A percentile compares a stretch with the other conserved stretches of the same genome.
Conservation (phyloP, 768 basidiomycete genomes). For the Cystofilobasidium capitatum region DNA sequence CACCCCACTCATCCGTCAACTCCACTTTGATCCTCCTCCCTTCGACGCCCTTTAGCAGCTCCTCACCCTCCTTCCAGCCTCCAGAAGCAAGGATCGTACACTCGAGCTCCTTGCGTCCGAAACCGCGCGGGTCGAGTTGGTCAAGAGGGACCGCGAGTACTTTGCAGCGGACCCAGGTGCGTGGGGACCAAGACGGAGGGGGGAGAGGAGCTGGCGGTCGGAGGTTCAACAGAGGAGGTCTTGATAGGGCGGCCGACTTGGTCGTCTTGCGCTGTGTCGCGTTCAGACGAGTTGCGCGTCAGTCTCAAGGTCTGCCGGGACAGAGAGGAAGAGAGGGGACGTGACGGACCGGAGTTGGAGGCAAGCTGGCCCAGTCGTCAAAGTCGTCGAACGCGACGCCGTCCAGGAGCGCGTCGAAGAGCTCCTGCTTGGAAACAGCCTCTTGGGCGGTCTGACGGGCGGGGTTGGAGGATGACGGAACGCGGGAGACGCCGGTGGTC, state of each 20-base stretch:
- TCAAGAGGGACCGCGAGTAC: background rate
- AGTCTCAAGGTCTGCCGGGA: background rate
- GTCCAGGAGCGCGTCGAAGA: background rate
- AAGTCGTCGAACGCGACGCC: background rate
- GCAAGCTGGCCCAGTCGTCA: slow-evolving; percentile 4
- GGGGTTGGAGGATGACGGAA: background rate
- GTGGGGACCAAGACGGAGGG: background rate
- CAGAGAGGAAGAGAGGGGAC: background rate
- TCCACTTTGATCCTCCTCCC: no score
- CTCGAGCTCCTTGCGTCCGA: background rate
- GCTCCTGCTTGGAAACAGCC: background rate
- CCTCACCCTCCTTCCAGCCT: background rate
- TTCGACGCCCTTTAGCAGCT: background rate
- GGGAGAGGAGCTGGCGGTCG: slow-evolving; percentile 9
- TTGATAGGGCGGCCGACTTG: background rate
- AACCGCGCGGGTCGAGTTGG: background rate
- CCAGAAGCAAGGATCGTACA: no score
- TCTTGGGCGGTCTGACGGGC: background rate
- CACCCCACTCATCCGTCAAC: no score
- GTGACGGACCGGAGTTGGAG: background rate
- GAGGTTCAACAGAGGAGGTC: background rate
- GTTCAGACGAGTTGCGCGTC: background rate
- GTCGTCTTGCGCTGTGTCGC: background rate
- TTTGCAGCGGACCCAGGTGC: slow-evolving; percentile 16
- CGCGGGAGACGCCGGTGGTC: background rate